Evolutionary conservation across 179 eudicot genomes (phyloP).

Genomic region (Beta macrorhiza): DNA sequence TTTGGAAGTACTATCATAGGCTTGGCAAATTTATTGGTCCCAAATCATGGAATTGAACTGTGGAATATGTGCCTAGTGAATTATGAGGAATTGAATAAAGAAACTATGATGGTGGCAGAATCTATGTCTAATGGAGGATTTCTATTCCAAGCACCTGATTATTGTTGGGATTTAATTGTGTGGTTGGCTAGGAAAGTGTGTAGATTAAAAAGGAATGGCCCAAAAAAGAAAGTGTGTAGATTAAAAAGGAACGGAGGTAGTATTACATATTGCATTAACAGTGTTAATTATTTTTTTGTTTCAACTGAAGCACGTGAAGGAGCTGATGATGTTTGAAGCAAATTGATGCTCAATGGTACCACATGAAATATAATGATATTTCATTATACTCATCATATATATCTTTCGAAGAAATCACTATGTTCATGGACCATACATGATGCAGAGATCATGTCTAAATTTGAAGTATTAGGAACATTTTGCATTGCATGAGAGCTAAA

Average conservation of each 20-base stretch:
- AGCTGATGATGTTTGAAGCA: neutral
- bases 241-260: neutral
- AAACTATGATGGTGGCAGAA: too few relatives aligned
- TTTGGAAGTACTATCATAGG: too few relatives aligned
- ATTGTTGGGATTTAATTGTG: too few relatives aligned
- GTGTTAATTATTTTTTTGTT: neutral
- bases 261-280: neutral
- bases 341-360: neutral
- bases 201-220: too few relatives aligned
- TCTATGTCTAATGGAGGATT: too few relatives aligned
- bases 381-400: neutral
- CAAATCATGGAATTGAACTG: too few relatives aligned
- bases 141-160: too few relatives aligned
- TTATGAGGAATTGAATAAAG: too few relatives aligned
- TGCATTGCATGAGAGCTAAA: neutral
- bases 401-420: neutral
- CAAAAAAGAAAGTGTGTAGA: too few relatives aligned
- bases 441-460: neutral
- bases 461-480: neutral
- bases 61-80: too few relatives aligned
- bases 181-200: too few relatives aligned
- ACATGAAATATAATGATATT: neutral
- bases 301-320: neutral
- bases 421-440: conserved; percentile 6
- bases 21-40: too few relatives aligned